Evolutionary conservation across 2,329 filamentous ascomycete genomes (phyloP), one percentile per base, ranked within the genome.

Genomic region (Colletotrichum endophyticum): DNA sequence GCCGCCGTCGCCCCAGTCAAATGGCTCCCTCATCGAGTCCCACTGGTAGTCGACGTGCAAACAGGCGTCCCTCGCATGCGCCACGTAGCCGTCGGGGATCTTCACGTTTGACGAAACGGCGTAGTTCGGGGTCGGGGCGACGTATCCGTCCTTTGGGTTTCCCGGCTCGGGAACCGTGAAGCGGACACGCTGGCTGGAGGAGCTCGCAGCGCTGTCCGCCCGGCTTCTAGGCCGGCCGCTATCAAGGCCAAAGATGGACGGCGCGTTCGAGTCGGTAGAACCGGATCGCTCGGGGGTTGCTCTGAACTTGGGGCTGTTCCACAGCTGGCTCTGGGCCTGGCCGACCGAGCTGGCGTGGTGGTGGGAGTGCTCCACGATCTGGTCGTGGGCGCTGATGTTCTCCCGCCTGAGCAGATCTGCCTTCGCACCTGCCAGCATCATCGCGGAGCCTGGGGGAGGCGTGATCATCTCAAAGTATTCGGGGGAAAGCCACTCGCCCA

Each of bases 401-500:
- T 95, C 95, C 61, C 94, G 91, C 70, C 94, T 92, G 63, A 98
- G 88, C 5, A 99, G 87, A 80, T 98, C 95, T 28, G 95, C 95
- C 84, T 98, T 99, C 34, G 97, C 96, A 56, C 92, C 92, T 30
- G 95, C 94, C 4, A 99, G 89, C 95, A 99, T 98, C 86, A 97
- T 91, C 6, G 94, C 91, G 5, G 95, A 96, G 59, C 92, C 92
- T 0, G 97, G 97, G 13, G 97, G 97, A 5, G 96, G 95, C 0
- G 95, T 96, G 78, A 98, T 98, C 69, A 94, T 91, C 78, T 98
- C 96, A 81, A 96, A 99, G 84, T 99, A 99, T 82, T 96, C 94
- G 2, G 96, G 95, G 3, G 94, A 95, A 34, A 99, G 89, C 97
- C 97, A 99, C 88, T 99, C 97, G 66, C 97, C 96, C 0, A 99